Conservation (phyloP, 2,329 filamentous ascomycete genomes). For the Diaporthe sp. region DNA sequence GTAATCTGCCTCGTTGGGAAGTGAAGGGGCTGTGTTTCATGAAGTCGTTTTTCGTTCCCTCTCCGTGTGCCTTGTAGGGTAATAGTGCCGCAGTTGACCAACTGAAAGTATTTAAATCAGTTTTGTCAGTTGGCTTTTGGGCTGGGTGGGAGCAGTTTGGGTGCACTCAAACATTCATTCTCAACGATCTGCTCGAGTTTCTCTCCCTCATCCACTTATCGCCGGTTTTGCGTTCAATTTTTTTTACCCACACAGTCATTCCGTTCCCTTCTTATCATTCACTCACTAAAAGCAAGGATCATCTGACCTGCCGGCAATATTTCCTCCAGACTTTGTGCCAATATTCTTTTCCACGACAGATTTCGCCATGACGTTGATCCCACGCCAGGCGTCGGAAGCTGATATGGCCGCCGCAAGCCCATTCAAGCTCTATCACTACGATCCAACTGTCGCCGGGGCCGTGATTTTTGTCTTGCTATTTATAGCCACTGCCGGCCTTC, state of each 20-base stretch:
- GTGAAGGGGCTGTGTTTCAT: background rate
- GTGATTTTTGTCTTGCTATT: conserved; percentile 54
- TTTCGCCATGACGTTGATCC: no score
- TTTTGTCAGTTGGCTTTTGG: background rate
- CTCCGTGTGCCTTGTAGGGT: background rate
- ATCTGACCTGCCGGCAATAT: background rate
- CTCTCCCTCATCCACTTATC: background rate
- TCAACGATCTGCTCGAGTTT: background rate
- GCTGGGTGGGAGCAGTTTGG: background rate
- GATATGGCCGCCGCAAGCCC: background rate
- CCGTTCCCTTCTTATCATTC: background rate
- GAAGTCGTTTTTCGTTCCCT: background rate
- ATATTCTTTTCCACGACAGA: background rate
- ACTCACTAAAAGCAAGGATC: background rate
- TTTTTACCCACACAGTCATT: background rate
- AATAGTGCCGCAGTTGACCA: background rate
- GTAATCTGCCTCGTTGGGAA: background rate
- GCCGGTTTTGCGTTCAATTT: no score
- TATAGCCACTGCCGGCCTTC: conserved; percentile 46
- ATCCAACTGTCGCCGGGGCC: conserved; percentile 53
- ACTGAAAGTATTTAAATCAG: background rate
- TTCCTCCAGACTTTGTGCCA: no score
- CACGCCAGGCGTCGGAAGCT: background rate
- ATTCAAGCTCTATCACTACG: conserved; percentile 52
- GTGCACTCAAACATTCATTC: background rate